Base-by-base conservation (phyloP, 495 filamentous ascomycete species). In the Podospora fimiseda region DNA sequence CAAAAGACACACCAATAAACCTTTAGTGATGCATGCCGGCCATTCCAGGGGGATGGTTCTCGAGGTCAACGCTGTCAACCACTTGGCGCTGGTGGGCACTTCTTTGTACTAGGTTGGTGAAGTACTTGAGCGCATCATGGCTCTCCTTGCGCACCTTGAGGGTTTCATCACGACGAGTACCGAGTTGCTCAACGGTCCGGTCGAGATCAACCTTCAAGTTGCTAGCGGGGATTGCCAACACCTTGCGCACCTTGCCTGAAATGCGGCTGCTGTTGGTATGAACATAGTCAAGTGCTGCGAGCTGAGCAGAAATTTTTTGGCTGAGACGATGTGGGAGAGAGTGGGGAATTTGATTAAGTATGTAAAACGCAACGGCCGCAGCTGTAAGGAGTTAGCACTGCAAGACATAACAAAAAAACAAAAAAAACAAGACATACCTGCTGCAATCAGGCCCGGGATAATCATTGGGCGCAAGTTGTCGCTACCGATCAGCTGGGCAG, bases 291-390 rank as follows among this genome's bases (percentile, higher is more conserved):
- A 95, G 82, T 18, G 82, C 76, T 19, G 76, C 73, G 22, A 98
- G 85, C 59, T 86, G 84, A 37, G 79, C 70, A 9, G 87, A 81
- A 60, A 98, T 88, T 72, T 96, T 96, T 66, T 75, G 78, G 43
- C 83, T 86, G 15, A 98, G 81, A 27, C 92, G 90, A 50, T 85
- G 83, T 36, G 93, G 93, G 9, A 98, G 85, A 9, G 93, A 89
- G 40, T 81, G 75, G 2, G 93, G 93, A 56, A 98, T 92, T 48
- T 90, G 85, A 46, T 83, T 80, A 53, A 97, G 76, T 50, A 93
- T 73, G 65, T 94, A 96, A 50, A 80, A 84, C 11, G 83, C 73
- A 48, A 87, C 84, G 38, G 91, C 78, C 49, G 81, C 72, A 36
- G 81, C 89, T 93, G 60, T 27, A n/a, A 6, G 13, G 51, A 48